phyloP scores from a whole-genome alignment of 257 asterid species.

The Nicotiana noctiflora region DNA sequence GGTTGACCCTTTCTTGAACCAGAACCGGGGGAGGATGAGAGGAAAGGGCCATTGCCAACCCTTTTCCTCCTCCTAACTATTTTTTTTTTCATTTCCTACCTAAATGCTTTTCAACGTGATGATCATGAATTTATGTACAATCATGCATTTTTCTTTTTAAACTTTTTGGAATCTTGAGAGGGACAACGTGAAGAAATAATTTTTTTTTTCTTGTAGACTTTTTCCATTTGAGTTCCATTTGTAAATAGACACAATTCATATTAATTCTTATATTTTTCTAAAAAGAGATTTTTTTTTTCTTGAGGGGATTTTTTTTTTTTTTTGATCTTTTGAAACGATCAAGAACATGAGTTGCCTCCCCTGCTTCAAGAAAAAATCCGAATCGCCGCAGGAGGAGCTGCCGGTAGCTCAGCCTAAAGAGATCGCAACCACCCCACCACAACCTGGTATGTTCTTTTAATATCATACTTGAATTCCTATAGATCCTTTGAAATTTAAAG shows the following conservation, averaged over 20 bases:
- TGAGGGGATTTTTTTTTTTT: background rate
- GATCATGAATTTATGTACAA: constrained; percentile 1
- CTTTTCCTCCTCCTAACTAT: constrained; percentile 5
- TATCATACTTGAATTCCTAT: background rate
- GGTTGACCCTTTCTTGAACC: constrained; percentile 13
- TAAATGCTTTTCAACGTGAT: background rate
- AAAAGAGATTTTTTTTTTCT: background rate
- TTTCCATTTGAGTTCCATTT: constrained; percentile 6
- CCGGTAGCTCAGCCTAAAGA: background rate
- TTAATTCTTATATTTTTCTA: background rate
- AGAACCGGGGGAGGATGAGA: constrained; percentile 9
- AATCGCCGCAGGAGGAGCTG: background rate
- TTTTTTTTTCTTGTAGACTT: background rate
- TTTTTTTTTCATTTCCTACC: background rate
- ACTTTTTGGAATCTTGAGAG: background rate
- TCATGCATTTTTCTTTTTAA: background rate
- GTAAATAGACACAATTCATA: constrained; percentile 2
- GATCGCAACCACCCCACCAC: background rate
- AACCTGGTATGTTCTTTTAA: background rate
- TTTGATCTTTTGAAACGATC: background rate
- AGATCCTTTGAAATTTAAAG: background rate
- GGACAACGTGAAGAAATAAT: background rate
- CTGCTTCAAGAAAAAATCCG: constrained; percentile 1
- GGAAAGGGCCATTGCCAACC: constrained; percentile 7
- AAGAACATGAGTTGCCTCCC: constrained; percentile 12